Conservation (phyloP, 176 grass and related monocot species). For the Eleusine indica region DNA sequence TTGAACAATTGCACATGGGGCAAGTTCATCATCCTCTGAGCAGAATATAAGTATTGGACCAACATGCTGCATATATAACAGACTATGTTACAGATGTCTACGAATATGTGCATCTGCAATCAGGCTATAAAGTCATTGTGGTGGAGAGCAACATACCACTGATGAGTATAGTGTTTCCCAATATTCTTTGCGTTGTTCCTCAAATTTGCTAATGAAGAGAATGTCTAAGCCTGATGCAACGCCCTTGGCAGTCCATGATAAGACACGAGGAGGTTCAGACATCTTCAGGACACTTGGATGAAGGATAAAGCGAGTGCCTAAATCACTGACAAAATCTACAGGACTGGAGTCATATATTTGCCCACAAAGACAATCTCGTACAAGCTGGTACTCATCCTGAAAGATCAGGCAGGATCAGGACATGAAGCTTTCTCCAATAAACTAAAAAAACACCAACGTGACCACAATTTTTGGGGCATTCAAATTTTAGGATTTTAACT, state of each 20-base stretch:
- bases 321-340: conserved; percentile 94
- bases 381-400: conserved; percentile 87
- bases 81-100: not conserved
- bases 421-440: conserved; percentile 8
- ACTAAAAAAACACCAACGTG: not conserved
- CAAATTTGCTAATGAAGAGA: conserved; percentile 91
- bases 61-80: conserved; percentile 58
- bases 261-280: conserved; percentile 74
- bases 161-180: conserved; percentile 92
- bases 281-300: conserved; percentile 88
- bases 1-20: conserved; percentile 65
- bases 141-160: conserved; percentile 60
- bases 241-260: conserved; percentile 77
- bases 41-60: conserved; percentile 91
- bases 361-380: conserved; percentile 79
- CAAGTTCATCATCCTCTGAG: conserved; percentile 88
- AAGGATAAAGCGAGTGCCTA: conserved; percentile 88
- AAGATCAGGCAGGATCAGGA: conserved; percentile 28
- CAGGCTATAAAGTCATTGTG: not conserved
- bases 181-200: conserved; percentile 79
- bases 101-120: conserved; percentile 14
- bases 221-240: conserved; percentile 72
- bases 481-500: not conserved
- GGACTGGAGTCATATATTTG: conserved; percentile 90
- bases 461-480: not conserved